Conservation (phyloP, 441 rosid genomes). For the Eutrema salsugineum region DNA sequence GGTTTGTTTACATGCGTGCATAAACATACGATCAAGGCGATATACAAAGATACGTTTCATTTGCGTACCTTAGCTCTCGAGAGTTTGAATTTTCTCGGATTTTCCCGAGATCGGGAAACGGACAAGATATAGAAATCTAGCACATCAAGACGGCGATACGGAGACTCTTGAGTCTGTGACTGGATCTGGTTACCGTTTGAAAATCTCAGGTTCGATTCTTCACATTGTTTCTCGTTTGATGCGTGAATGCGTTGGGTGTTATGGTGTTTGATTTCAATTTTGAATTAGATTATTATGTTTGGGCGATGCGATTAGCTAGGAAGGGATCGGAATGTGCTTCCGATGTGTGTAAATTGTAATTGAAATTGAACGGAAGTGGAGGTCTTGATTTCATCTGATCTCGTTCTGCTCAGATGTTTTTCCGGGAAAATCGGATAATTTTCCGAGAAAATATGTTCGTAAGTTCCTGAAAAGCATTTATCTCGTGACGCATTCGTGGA, state of each 20-base stretch:
- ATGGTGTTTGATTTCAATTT: not conserved
- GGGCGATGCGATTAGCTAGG: conserved; percentile 1
- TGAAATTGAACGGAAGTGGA: not conserved
- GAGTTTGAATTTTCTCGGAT: not conserved
- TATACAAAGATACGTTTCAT: not conserved
- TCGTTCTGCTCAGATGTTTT: not conserved
- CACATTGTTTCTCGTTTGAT: conserved; percentile 17
- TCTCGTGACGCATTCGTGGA: not conserved
- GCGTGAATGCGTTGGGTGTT: not conserved
- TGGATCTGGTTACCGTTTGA: conserved; percentile 24
- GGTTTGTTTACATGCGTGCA: conserved; percentile 3
- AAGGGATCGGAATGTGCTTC: conserved; percentile 19
- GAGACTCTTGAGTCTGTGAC: not conserved
- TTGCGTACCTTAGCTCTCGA: not conserved
- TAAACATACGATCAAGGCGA: not conserved
- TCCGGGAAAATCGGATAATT: conserved; percentile 14
- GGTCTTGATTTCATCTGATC: not conserved
- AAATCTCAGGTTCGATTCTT: conserved; percentile 8
- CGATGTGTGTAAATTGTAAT: not conserved
- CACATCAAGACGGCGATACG: not conserved
- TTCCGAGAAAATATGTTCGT: conserved; percentile 9
- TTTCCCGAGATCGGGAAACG: not conserved
- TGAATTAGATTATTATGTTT: too few species aligned
- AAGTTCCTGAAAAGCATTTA: not conserved
- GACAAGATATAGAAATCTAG: not conserved